Percentiles rank a stretch among this genome's conserved stretches.
phyloP scores from a whole-genome alignment of 495 filamentous ascomycete genomes.

The Hypoxylon cercidicola region DNA sequence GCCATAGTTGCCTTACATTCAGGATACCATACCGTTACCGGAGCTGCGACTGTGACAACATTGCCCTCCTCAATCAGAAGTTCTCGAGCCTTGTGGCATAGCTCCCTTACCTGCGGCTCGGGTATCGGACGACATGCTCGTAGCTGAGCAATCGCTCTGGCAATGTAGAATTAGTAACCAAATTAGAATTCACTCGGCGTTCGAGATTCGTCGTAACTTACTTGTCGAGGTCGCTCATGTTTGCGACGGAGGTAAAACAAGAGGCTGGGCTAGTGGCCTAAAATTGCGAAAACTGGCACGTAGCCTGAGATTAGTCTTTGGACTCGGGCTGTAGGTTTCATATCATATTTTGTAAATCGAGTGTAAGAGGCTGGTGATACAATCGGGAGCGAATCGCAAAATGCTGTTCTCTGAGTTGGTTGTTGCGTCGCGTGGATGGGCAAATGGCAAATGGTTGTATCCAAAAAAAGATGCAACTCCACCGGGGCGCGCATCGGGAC shows the following conservation, averaged over 20 bases:
- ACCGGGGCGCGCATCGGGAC: slow-evolving; percentile 22
- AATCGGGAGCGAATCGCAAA: slow-evolving; percentile 2
- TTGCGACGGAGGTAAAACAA: slow-evolving; percentile 39
- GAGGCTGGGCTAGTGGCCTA: background rate
- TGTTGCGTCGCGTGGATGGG: slow-evolving; percentile 29
- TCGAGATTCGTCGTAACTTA: slow-evolving; percentile 50
- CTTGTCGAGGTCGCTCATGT: slow-evolving; percentile 90
- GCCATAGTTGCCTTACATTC: background rate
- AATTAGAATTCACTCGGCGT: background rate
- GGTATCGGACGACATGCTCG: slow-evolving; percentile 96
- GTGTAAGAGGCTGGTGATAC: background rate
- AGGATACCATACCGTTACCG: slow-evolving; percentile 75
- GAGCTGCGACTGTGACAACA: slow-evolving; percentile 94
- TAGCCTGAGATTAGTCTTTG: slow-evolving; percentile 10
- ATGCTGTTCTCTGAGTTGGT: background rate
- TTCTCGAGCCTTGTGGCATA: slow-evolving; percentile 98
- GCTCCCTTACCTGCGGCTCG: slow-evolving; percentile 91
- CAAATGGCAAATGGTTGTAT: no score
- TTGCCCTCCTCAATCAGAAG: slow-evolving; percentile 98
- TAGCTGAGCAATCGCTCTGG: slow-evolving; percentile 90
- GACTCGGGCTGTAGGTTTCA: slow-evolving; percentile 19
- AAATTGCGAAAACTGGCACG: slow-evolving; percentile 7
- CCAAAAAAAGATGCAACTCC: slow-evolving; percentile 28
- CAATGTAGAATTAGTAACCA: slow-evolving; percentile 21
- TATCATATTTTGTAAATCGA: slow-evolving; percentile 26